Conservation (phyloP, 768 basidiomycete genomes). For the Lactifluus hygrophoroides region DNA sequence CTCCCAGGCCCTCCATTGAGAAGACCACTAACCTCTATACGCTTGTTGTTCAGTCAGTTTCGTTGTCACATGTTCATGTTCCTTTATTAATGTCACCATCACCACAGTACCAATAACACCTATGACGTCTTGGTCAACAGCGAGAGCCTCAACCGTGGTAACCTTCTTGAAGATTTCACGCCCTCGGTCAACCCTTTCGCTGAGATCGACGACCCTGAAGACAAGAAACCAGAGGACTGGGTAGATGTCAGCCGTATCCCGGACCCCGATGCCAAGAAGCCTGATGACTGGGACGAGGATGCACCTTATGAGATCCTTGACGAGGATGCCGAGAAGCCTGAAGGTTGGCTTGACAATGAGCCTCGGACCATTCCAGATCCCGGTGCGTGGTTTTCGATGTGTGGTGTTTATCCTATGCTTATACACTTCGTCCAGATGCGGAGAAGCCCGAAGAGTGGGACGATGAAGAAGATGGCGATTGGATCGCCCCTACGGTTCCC, state of each 20-base stretch:
- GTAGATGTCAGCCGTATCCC: constrained; percentile 82
- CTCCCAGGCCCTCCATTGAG: constrained; percentile 80
- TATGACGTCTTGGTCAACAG: constrained; percentile 90
- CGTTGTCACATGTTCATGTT: background rate
- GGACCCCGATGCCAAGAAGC: constrained; percentile 84
- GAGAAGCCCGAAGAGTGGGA: constrained; percentile 99
- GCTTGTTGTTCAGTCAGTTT: constrained; percentile 76
- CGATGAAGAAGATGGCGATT: constrained; percentile 98
- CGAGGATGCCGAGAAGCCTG: constrained; percentile 81
- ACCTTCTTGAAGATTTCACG: constrained; percentile 85
- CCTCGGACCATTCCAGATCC: constrained; percentile 77
- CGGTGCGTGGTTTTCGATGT: constrained; percentile 33
- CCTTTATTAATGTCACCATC: constrained; percentile 25
- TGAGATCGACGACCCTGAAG: constrained; percentile 90
- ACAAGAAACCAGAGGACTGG: constrained; percentile 88
- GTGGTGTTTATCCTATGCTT: background rate
- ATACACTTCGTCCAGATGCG: constrained; percentile 40
- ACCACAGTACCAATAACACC: constrained; percentile 93
- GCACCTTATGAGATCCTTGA: constrained; percentile 90
- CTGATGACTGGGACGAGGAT: constrained; percentile 96
- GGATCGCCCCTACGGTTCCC: constrained; percentile 81
- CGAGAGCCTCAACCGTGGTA: constrained; percentile 69
- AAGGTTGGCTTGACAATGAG: constrained; percentile 93
- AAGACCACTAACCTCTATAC: constrained; percentile 94
- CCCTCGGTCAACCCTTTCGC: constrained; percentile 87